Base-by-base conservation (phyloP, 257 asterid species). In the Nicotiana benthamiana region DNA sequence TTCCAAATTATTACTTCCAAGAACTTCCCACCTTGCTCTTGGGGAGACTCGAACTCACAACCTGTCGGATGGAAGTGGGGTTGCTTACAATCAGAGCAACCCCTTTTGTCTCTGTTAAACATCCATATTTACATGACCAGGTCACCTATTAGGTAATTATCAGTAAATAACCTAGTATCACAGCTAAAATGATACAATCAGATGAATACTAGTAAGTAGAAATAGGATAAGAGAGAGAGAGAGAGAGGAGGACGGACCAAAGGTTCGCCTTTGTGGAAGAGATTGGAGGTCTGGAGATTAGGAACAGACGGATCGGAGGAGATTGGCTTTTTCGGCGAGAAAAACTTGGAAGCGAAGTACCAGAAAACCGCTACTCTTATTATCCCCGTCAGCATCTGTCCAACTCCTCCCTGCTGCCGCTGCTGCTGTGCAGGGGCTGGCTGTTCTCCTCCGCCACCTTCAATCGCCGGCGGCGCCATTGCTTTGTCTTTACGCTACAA, bases 281-380 rank as follows among this genome's bases (percentile, higher is more conserved):
- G 93, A 91, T 96, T 96, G 82, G 97, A 90, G 97, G 92, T 93
- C 98, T 96, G 99, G 43, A 83, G 1, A 74, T 74, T 74, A 15
- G 79, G 79, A 74, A 24, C 78, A 81, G 96, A 32, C 67, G 96
- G 89, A 79, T 70, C 80, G 77, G 86, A 80, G 61, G 91, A 54
- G 1, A 92, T 90, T 60, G 94, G 82, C 80, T 85, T 89, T 81
- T 96, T 94, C 4, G 99, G 94, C 5, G 93, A 90, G 70, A 96
- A 93, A 82, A 96, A 92, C 83, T 92, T 96, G 61, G 99, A 96
- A 0, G 96, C 96, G 77, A 96, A 92, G 89, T 93, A 96, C 98
- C 99, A 93, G 80, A 96, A 90, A n/a, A 96, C 97, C 3, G 97
- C 97, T 18, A 93, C 76, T 85, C 99, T 89, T 36, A 96, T 90